Evolutionary conservation across 1,284 basidiomycete species (phyloP).

Genomic region (Termitomyces sp.): DNA sequence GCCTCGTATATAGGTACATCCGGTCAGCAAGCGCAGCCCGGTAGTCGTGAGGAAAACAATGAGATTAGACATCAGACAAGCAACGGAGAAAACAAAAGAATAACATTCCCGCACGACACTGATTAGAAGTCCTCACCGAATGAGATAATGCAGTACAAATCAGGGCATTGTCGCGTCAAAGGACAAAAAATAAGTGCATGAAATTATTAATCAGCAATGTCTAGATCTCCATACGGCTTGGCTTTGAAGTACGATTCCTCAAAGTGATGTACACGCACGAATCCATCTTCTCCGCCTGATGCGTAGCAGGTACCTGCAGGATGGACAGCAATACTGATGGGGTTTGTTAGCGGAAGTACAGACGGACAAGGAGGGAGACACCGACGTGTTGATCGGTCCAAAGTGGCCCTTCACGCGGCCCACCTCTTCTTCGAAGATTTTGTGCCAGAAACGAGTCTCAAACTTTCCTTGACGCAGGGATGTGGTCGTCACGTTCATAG

Average conservation of each 20-base stretch:
- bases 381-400: slow-evolving; percentile 94
- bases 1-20: not conserved
- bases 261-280: slow-evolving; percentile 88
- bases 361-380: slow-evolving; percentile 1
- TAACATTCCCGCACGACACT: not conserved
- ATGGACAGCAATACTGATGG: slow-evolving; percentile 79
- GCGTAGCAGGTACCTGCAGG: slow-evolving; percentile 88
- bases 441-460: slow-evolving; percentile 99
- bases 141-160: too few species aligned
- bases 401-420: slow-evolving; percentile 96
- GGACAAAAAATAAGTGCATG: slow-evolving; percentile 8
- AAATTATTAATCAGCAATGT: slow-evolving; percentile 56
- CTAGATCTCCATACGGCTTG: slow-evolving; percentile 85
- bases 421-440: slow-evolving; percentile 96
- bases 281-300: slow-evolving; percentile 96
- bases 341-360: slow-evolving; percentile 8
- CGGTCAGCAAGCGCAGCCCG: not conserved
- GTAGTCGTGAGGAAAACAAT: not conserved
- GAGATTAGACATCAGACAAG: not conserved
- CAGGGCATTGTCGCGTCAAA: not conserved
- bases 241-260: slow-evolving; percentile 89
- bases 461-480: slow-evolving; percentile 94
- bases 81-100: not conserved
- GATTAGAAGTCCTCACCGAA: not conserved
- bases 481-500: slow-evolving; percentile 96